A percentile compares a stretch with the other conserved stretches of the same genome.
phyloP scores from a whole-genome alignment of 2,329 filamentous ascomycete genomes.

The Penicillium janthinellum region DNA sequence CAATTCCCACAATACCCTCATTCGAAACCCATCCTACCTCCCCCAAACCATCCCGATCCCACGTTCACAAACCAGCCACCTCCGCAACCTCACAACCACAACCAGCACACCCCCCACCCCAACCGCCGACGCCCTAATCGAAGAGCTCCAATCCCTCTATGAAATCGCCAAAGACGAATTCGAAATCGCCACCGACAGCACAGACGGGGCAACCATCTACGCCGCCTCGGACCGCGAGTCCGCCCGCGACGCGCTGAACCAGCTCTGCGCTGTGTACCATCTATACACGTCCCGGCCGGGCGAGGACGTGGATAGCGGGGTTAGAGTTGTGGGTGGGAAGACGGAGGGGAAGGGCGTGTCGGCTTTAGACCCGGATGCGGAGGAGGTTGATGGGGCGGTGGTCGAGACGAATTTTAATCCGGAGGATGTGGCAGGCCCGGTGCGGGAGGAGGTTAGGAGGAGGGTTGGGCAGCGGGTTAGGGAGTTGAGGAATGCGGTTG shows the following conservation, averaged over 20 bases:
- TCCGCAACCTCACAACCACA: background rate
- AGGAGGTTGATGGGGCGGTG: conserved; percentile 12
- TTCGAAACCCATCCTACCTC: background rate
- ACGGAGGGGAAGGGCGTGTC: too few species aligned
- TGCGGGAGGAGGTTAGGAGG: conserved; percentile 47
- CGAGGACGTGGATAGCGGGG: conserved; percentile 16
- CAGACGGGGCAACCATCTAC: conserved; percentile 48
- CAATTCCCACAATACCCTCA: background rate
- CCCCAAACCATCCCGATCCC: background rate
- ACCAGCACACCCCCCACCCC: conserved; percentile 22
- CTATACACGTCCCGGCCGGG: conserved; percentile 33
- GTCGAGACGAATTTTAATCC: conserved; percentile 39
- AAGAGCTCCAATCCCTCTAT: conserved; percentile 43
- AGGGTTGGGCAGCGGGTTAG: conserved; percentile 49
- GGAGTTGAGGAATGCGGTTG: conserved; percentile 50
- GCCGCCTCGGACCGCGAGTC: conserved; percentile 50
- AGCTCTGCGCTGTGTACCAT: conserved; percentile 38
- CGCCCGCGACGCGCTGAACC: conserved; percentile 49
- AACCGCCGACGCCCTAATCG: conserved; percentile 37
- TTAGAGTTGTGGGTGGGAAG: background rate
- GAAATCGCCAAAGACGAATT: conserved; percentile 52
- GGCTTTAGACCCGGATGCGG: conserved; percentile 1
- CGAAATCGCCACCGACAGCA: conserved; percentile 53
- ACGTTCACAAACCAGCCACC: background rate
- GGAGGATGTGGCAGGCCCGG: conserved; percentile 26